These are phyloP conservation scores for Trypanosomatidae sp. DNA, from an alignment of 208 protist species.

Conservation along the genomic window DNA sequence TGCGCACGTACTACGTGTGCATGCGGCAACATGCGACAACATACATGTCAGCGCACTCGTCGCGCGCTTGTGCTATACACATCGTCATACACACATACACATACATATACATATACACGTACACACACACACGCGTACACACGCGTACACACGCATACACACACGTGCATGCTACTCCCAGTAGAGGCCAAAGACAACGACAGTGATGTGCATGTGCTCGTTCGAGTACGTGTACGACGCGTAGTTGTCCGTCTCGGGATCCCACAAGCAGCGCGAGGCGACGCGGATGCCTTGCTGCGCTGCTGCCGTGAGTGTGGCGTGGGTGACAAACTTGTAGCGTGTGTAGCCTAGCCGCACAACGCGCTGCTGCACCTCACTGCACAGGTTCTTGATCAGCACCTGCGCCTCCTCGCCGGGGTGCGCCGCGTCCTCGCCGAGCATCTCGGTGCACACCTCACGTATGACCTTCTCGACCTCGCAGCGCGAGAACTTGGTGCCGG, in stretches of 20 bases:
- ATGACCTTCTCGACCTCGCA: constrained; percentile 65
- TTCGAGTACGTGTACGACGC: constrained; percentile 64
- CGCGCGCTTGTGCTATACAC: too few relatives aligned
- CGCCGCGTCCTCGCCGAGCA: constrained; percentile 37
- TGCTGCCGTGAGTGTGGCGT: constrained; percentile 69
- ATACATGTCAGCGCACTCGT: too few relatives aligned
- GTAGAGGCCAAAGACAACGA: constrained; percentile 67
- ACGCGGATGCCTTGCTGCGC: constrained; percentile 79
- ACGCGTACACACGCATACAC: not conserved
- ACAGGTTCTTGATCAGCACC: constrained; percentile 74
- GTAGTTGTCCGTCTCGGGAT: constrained; percentile 86
- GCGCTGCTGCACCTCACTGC: constrained; percentile 80
- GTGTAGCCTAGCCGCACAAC: constrained; percentile 81
- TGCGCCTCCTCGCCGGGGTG: constrained; percentile 69
- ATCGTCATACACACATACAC: not conserved
- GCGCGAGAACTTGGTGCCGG: constrained; percentile 65
- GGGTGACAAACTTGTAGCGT: constrained; percentile 87
- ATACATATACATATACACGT: not conserved
- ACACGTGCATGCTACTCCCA: constrained; percentile 40
- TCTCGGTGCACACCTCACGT: constrained; percentile 50
- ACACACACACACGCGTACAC: not conserved
- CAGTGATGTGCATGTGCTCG: constrained; percentile 57
- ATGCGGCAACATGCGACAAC: too few relatives aligned
- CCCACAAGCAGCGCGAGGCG: constrained; percentile 81
- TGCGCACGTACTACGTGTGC: too few relatives aligned